These are phyloP conservation scores for Plectosphaerella sp. DNA, from an alignment of 2,329 filamentous ascomycete species.

Conservation along the genomic window DNA sequence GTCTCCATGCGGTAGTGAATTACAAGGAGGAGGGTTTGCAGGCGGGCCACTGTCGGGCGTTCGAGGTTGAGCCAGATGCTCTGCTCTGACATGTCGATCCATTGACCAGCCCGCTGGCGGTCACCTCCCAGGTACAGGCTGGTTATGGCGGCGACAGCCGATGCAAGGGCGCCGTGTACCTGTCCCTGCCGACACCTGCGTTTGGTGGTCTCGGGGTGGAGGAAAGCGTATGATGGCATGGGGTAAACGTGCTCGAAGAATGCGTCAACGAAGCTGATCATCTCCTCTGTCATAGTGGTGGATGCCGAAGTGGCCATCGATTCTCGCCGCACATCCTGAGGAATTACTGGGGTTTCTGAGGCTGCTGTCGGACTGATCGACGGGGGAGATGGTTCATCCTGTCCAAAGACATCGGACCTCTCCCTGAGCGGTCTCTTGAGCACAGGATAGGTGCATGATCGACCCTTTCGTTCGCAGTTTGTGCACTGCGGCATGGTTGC, in stretches of 20 bases:
- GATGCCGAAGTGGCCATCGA: slow-evolving; percentile 1
- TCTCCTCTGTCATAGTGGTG: slow-evolving; percentile 8
- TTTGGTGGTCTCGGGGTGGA: slow-evolving; percentile 26
- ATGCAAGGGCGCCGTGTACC: slow-evolving; percentile 22
- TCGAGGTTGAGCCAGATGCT: slow-evolving; percentile 24
- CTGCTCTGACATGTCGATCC: slow-evolving; percentile 25
- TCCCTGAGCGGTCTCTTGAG: slow-evolving; percentile 4
- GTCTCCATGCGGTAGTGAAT: slow-evolving; percentile 40
- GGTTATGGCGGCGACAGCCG: slow-evolving; percentile 27
- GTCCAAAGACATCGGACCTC: neutral
- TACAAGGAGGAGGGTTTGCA: slow-evolving; percentile 38
- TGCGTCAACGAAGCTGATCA: slow-evolving; percentile 14
- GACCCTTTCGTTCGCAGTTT: slow-evolving; percentile 14
- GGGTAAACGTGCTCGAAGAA: slow-evolving; percentile 20
- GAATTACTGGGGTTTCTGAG: slow-evolving; percentile 1
- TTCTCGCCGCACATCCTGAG: neutral
- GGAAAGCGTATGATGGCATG: slow-evolving; percentile 25
- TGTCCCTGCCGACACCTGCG: slow-evolving; percentile 21
- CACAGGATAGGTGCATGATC: slow-evolving; percentile 13
- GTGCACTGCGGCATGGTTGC: slow-evolving; percentile 15
- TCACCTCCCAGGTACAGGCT: slow-evolving; percentile 21
- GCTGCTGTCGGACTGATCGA: neutral
- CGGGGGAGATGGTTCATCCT: neutral
- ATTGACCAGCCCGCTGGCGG: slow-evolving; percentile 16
- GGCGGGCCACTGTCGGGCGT: slow-evolving; percentile 17